Conservation (phyloP, 441 rosid species). For the Metrosideros polymorpha region DNA sequence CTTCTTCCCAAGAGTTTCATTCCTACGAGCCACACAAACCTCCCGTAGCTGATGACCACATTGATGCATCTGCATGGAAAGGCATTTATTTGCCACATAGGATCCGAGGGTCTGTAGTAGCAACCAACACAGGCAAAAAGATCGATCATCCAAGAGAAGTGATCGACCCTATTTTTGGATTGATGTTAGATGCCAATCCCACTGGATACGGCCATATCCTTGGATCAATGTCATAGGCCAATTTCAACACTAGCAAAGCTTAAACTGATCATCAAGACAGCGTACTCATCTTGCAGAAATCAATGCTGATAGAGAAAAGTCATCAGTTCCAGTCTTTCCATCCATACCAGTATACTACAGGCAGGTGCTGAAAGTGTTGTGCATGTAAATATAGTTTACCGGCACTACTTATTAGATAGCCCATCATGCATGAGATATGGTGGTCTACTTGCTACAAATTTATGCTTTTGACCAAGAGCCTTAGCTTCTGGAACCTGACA, state of each 20-base stretch:
- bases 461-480: background rate
- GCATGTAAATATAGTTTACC: background rate
- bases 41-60: constrained; percentile 62
- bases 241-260: constrained; percentile 58
- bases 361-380: background rate
- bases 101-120: constrained; percentile 38
- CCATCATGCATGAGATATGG: background rate
- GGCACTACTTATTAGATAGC: background rate
- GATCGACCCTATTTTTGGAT: constrained; percentile 46
- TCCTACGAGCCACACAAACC: constrained; percentile 57
- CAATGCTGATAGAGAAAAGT: constrained; percentile 62
- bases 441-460: background rate
- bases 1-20: constrained; percentile 42
- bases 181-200: constrained; percentile 40
- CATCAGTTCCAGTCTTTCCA: constrained; percentile 32
- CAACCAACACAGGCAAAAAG: constrained; percentile 66
- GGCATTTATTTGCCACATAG: constrained; percentile 37
- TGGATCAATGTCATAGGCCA: constrained; percentile 13
- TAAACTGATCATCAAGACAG: constrained; percentile 44
- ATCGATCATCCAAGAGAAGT: constrained; percentile 69
- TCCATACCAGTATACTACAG: no score
- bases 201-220: constrained; percentile 43
- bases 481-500: background rate
- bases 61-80: constrained; percentile 41
- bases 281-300: constrained; percentile 49